Conservation (phyloP, 1,139 yeast species). For the Kodamaea alishanica region DNA sequence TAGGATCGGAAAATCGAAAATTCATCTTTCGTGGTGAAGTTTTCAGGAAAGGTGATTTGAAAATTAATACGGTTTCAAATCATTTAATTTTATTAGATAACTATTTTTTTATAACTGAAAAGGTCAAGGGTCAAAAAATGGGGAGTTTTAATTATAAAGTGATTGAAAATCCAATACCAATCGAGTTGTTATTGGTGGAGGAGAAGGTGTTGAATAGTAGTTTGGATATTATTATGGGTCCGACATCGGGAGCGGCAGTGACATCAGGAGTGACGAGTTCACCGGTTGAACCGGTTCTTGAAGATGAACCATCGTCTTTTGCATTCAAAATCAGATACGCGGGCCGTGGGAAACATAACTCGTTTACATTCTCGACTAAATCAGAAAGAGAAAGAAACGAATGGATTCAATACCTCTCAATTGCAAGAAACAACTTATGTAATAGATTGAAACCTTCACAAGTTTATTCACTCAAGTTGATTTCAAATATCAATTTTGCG, state of each 20-base stretch:
- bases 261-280: slow-evolving; percentile 9
- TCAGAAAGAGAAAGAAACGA: slow-evolving; percentile 50
- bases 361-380: slow-evolving; percentile 56
- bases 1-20: slow-evolving; percentile 54
- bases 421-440: slow-evolving; percentile 54
- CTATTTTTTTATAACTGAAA: slow-evolving; percentile 64
- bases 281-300: slow-evolving; percentile 29
- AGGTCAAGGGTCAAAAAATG: slow-evolving; percentile 23
- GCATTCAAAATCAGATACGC: slow-evolving; percentile 44
- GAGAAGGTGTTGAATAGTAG: slow-evolving; percentile 23
- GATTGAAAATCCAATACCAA: slow-evolving; percentile 57
- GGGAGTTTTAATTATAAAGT: slow-evolving; percentile 35
- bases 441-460: slow-evolving; percentile 43
- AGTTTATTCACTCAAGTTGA: slow-evolving; percentile 51
- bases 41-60: slow-evolving; percentile 58
- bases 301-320: slow-evolving; percentile 41
- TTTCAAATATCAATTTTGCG: slow-evolving; percentile 62
- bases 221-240: slow-evolving; percentile 15
- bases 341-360: slow-evolving; percentile 40
- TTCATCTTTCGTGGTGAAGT: slow-evolving; percentile 61
- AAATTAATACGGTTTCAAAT: slow-evolving; percentile 45
- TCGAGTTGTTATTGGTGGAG: slow-evolving; percentile 56
- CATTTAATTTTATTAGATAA: slow-evolving; percentile 71
- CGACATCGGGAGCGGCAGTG: neutral
- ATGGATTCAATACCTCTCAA: slow-evolving; percentile 58